These are phyloP conservation scores for Apiospora kogelbergensis DNA, from an alignment of 2,329 filamentous ascomycete species.

Conservation along the genomic window DNA sequence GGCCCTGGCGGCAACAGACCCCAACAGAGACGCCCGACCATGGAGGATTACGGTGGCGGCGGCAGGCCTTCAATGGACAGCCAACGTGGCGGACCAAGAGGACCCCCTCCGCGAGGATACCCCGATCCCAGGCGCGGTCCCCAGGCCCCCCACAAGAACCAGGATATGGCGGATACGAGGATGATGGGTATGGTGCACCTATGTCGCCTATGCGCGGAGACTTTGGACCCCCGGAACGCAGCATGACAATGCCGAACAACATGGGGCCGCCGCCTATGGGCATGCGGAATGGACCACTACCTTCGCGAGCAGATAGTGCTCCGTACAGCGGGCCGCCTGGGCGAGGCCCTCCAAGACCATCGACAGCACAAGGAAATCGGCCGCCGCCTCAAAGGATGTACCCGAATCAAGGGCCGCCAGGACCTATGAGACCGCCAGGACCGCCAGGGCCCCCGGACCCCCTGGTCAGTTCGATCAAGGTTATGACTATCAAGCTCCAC, in stretches of 20 bases:
- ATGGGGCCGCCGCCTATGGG: constrained; percentile 37
- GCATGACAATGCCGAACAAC: constrained; percentile 61
- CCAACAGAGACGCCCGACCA: constrained; percentile 32
- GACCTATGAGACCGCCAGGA: constrained; percentile 22
- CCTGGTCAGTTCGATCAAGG: constrained; percentile 12
- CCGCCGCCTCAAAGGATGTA: constrained; percentile 55
- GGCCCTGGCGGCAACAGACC: constrained; percentile 29
- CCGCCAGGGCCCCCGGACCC: background rate
- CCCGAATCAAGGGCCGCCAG: constrained; percentile 41
- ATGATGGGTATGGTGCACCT: constrained; percentile 31
- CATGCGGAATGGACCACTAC: constrained; percentile 34
- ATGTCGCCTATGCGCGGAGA: constrained; percentile 38
- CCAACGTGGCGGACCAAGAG: constrained; percentile 30
- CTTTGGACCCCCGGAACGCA: constrained; percentile 55
- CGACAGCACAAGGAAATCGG: constrained; percentile 53
- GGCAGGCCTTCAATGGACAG: constrained; percentile 33
- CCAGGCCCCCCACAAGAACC: constrained; percentile 32
- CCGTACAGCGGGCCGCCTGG: constrained; percentile 47
- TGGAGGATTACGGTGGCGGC: constrained; percentile 32
- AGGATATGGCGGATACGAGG: constrained; percentile 36
- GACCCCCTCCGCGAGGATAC: constrained; percentile 37
- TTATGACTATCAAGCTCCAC: constrained; percentile 21
- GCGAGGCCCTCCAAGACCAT: constrained; percentile 50
- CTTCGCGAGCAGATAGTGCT: constrained; percentile 41
- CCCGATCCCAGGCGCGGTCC: constrained; percentile 35